Evolutionary conservation across 352 stramenopile species (phyloP).

Genomic region (Phytophthora ohioensis): DNA sequence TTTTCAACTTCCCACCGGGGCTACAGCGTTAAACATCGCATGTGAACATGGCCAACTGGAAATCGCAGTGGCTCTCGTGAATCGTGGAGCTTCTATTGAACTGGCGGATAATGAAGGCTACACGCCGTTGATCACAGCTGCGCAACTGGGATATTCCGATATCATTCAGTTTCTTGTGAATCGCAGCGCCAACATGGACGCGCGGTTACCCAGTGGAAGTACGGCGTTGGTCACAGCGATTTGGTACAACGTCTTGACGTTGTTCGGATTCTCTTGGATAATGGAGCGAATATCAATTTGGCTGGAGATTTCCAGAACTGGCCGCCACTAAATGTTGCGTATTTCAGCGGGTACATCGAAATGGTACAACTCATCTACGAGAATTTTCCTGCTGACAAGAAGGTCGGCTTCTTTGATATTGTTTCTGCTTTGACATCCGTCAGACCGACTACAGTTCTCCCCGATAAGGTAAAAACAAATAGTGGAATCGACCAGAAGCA

Average conservation of each 20-base stretch:
- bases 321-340: conserved; percentile 20
- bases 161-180: conserved; percentile 27
- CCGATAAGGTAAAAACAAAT: not conserved
- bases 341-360: conserved; percentile 33
- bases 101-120: conserved; percentile 23
- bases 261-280: conserved; percentile 32
- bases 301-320: conserved; percentile 31
- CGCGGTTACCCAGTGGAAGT: conserved; percentile 13
- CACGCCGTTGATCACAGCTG: conserved; percentile 21
- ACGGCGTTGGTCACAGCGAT: conserved; percentile 20
- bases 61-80: conserved; percentile 8
- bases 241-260: conserved; percentile 20
- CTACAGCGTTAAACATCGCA: conserved; percentile 24
- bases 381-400: not conserved
- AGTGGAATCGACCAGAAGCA: conserved; percentile 23
- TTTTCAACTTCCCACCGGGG: conserved; percentile 17
- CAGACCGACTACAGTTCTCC: not conserved
- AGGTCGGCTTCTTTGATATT: not conserved
- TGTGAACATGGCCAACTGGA: conserved; percentile 24
- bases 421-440: not conserved
- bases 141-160: conserved; percentile 22
- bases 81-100: conserved; percentile 17
- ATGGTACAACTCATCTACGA: conserved; percentile 34
- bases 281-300: conserved; percentile 25
- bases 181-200: conserved; percentile 4